These are phyloP conservation scores for Suhomyces anneliseae DNA, from an alignment of 1,139 yeast species.

Conservation along the genomic window DNA sequence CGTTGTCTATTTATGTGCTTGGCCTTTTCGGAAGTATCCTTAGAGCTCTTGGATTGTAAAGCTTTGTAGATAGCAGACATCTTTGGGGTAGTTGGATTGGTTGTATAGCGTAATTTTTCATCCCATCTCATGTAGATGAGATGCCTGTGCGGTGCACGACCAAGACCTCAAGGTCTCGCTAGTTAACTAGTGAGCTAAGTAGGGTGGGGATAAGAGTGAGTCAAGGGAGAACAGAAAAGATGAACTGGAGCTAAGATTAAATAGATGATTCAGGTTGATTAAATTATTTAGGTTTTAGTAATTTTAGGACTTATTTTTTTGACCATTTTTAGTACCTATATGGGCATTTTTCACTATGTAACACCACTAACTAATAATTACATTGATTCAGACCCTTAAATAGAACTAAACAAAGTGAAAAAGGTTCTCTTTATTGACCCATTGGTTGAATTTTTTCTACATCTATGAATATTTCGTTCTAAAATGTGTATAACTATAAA, in stretches of 20 bases:
- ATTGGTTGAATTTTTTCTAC: too few relatives aligned
- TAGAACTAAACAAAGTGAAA: too few relatives aligned
- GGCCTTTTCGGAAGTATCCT: constrained; percentile 47
- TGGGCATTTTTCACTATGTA: too few relatives aligned
- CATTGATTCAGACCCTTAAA: too few relatives aligned
- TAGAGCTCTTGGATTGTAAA: constrained; percentile 51
- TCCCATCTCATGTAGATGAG: constrained; percentile 11
- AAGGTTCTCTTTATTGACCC: too few relatives aligned
- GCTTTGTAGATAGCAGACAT: constrained; percentile 75
- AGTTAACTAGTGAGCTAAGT: not conserved
- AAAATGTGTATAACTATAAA: not conserved
- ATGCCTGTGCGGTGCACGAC: not conserved
- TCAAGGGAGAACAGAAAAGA: too few relatives aligned
- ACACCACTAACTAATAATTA: too few relatives aligned
- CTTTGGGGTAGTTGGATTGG: not conserved
- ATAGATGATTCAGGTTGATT: too few relatives aligned
- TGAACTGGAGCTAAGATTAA: too few relatives aligned
- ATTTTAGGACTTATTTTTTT: too few relatives aligned
- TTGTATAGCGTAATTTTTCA: constrained; percentile 8
- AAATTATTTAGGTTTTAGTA: too few relatives aligned
- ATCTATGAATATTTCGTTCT: not conserved
- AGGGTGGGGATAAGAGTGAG: not conserved
- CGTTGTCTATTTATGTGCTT: constrained; percentile 74
- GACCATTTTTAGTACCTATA: too few relatives aligned
- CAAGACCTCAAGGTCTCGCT: not conserved